Conservation (phyloP, 371 early-diverging fungal genomes). For the Mortierella sp. region DNA sequence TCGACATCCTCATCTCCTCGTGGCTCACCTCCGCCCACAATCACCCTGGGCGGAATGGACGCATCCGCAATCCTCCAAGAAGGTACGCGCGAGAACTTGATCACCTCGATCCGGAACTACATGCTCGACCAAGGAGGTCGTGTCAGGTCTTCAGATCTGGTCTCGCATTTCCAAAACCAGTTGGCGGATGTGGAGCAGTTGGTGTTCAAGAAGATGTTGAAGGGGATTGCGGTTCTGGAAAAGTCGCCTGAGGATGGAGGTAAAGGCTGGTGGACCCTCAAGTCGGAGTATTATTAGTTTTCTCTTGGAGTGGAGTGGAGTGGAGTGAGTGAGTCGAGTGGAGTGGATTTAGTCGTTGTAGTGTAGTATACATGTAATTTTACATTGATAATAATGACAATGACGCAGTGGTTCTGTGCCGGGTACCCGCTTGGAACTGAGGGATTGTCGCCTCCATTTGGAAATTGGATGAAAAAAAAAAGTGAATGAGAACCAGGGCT, state of each 20-base stretch:
- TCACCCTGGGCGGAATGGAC: neutral
- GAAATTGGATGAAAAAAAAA: neutral
- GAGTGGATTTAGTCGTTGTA: too few relatives aligned
- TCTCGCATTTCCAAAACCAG: slow-evolving; percentile 62
- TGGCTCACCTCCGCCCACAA: slow-evolving; percentile 15
- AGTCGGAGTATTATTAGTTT: slow-evolving; percentile 62
- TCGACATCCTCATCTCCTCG: slow-evolving; percentile 9
- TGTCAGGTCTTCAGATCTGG: slow-evolving; percentile 65
- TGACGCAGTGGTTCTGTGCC: too few relatives aligned
- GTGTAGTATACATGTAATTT: too few relatives aligned
- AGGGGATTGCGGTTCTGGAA: slow-evolving; percentile 71
- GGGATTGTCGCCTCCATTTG: neutral
- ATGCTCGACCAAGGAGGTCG: slow-evolving; percentile 63
- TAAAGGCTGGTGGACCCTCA: slow-evolving; percentile 67
- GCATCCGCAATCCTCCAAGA: slow-evolving; percentile 37
- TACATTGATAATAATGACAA: too few relatives aligned
- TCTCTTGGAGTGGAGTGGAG: too few relatives aligned
- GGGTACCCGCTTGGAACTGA: neutral
- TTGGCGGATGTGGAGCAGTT: slow-evolving; percentile 65
- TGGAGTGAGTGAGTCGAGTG: too few relatives aligned
- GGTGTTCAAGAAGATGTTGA: slow-evolving; percentile 77
- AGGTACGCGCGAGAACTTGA: slow-evolving; percentile 59
- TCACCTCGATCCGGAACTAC: slow-evolving; percentile 68
- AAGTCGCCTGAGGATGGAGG: slow-evolving; percentile 54
- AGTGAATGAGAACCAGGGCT: neutral